Base-by-base conservation (phyloP, 2,329 filamentous ascomycete species). In the Exophiala sp. region DNA sequence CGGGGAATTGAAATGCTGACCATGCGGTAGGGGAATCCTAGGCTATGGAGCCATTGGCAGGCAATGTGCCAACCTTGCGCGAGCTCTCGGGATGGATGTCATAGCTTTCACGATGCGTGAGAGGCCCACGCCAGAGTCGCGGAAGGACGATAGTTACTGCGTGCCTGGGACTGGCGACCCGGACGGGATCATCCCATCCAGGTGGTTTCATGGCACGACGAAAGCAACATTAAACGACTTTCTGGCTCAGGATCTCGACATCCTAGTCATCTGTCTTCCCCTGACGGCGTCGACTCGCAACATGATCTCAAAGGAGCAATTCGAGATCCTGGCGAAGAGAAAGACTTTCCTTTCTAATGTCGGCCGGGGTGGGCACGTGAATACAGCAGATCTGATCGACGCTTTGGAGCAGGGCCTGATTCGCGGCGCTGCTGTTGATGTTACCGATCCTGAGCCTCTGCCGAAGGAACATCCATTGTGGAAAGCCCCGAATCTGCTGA, bases 51-150 rank as follows among this genome's bases (percentile, higher is more conserved):
- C 74, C 58, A 82, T 82, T 56, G 79, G 79, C 9, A 67, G 79
- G 49, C 79, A 82, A 63, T 76, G 75, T 19, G 10, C 30, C 41
- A 39, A 40, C 18, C 32, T 41, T 18, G 35, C 43, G 32, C 18
- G 22, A 38, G 81, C 82, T 1, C 66, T 87, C 60, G 86, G 86
- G 19, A 83, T 87, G 76, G 74, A 80, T 21, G 78, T 91, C 0
- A 73, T 88, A 61, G 86, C 85, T 1, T 88, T 85, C 69, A 90
- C 86, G 0, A 80, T 85, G 0, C 80, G 79, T 22, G 78, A 83
- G 1, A 81, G 83, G 16, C 65, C 70, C 8, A 87, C 85, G 0
- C 76, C 80, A 0, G 82, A 82, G 49, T 83, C 80, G 1, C 77
- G 76, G 34, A 71, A 68, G 23, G 85, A 90, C 64, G 63, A 69